Base-by-base conservation (phyloP, 1,284 basidiomycete species). In the Sporisorium graminicola region DNA sequence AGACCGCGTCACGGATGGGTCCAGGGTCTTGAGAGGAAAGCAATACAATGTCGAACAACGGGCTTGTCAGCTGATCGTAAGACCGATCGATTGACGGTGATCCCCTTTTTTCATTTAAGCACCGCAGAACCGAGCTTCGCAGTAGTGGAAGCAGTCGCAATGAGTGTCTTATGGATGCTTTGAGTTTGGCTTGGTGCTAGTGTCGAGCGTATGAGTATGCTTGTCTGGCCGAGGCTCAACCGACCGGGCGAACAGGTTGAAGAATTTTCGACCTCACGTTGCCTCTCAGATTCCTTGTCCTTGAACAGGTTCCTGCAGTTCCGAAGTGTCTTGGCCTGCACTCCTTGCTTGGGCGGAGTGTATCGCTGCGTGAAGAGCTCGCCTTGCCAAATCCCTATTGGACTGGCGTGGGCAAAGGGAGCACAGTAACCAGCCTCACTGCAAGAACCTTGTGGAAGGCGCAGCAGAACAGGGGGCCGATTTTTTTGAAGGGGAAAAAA, bases 361-460 rank as follows among this genome's bases (percentile, higher is more conserved):
- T 4, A n/a, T 40, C 5, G 29, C 37, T n/a, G 37, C 37, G 37
- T 18, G 1, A 14, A 43, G 40, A 20, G 40, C 40, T 43, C n/a
- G 40, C 3, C n/a, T 16, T n/a, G 37, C 27, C n/a, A n/a, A n/a
- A n/a, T n/a, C n/a, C n/a, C n/a, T n/a, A n/a, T n/a, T n/a, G n/a
- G n/a, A n/a, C n/a, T n/a, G n/a, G n/a, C n/a, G n/a, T n/a, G n/a
- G n/a, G n/a, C n/a, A n/a, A n/a, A n/a, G n/a, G n/a, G n/a, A n/a
- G n/a, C n/a, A n/a, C n/a, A n/a, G n/a, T n/a, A 10, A n/a, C 22
- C 18, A 60, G 49, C 33, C 37, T 10, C 5, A 31, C 12, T 35
- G 43, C 55, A n/a, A 29, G 24, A 51, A n/a, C 37, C 33, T 40
- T 33, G n/a, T 55, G 14, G 40, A 46, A 52, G 18, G 27, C 47